Conservation (phyloP, 139 green algal genomes). For the Gonium pectorale region DNA sequence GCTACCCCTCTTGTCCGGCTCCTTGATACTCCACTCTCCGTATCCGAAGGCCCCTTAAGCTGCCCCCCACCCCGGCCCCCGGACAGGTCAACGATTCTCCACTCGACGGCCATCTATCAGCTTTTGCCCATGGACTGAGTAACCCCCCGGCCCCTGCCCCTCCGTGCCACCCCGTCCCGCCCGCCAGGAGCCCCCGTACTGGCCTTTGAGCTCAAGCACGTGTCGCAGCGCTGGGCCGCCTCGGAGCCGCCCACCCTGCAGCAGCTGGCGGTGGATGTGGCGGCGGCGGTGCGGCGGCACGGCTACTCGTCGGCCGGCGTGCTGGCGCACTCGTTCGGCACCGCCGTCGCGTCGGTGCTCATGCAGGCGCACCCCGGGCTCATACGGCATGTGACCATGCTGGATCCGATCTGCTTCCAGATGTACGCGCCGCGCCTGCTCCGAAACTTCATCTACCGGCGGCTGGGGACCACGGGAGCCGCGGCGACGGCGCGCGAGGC, state of each 20-base stretch:
- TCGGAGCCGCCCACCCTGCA: conserved; percentile 39
- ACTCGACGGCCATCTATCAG: too few relatives aligned
- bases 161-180: too few relatives aligned
- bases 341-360: conserved; percentile 40
- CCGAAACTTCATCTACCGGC: conserved; percentile 50
- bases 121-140: too few relatives aligned
- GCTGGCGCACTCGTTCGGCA: conserved; percentile 48
- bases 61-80: too few relatives aligned
- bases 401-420: conserved; percentile 52
- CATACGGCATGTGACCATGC: conserved; percentile 16
- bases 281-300: not conserved
- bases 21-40: too few relatives aligned
- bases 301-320: conserved; percentile 10
- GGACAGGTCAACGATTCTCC: too few relatives aligned
- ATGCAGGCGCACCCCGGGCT: not conserved
- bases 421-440: conserved; percentile 46
- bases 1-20: too few relatives aligned
- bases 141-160: too few relatives aligned
- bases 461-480: not conserved
- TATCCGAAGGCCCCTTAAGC: too few relatives aligned
- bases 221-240: conserved; percentile 55
- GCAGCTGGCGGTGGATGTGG: conserved; percentile 31
- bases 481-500: not conserved
- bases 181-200: conserved; percentile 52
- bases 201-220: conserved; percentile 64